Evolutionary conservation across 1,284 basidiomycete species (phyloP), one percentile per base, ranked within the genome.

Genomic region (Cryptococcus sp.): DNA sequence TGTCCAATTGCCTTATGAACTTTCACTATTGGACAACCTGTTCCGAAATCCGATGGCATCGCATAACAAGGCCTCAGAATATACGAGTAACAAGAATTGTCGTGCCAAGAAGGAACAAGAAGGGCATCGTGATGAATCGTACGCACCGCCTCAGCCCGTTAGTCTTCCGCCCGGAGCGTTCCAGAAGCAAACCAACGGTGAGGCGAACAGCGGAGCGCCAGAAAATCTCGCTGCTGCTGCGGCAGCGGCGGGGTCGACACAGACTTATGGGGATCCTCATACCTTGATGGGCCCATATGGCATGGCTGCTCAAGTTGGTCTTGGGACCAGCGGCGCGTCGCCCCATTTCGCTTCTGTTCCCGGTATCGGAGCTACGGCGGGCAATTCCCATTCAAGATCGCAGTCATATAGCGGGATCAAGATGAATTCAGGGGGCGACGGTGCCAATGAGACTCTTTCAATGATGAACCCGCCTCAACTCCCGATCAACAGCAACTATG

Each of bases 1-100:
- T 10, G 66, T 77, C 1, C 65, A 69, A 0, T 61, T 80, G 3
- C 78, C 78, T 0, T 77, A 76, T 63, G 78, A 80, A 61, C 66
- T 80, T n/a, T 70, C 70, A 0, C 61, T 79, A 1, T 68, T 80
- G 38, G 78, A 80, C 63, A 76, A 78, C 59, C 70, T 80, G 29
- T 79, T 80, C 64, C 57, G 77, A 41, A 78, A 80, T 66, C 78
- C 78, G 13, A 73, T 78, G 69, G 69, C 71, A 2, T 65, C 69
- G 40, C 76, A 79, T 58, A 72, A 73, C 50, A 77, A 78, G 62
- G 75, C 76, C 8, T 75, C 72, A 11, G 76, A 76, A n/a, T 78
- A 77, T 55, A 78, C 62, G 22, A 53, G 44, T 19, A 59, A 62
- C 54, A 55, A 64, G 40, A 55, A 62, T 40, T 52, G 58, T 40